Percentiles rank a stretch among this genome's conserved stretches.
These are phyloP conservation scores for Phaseolus coccineus DNA, from an alignment of 331 rosid species.

Conservation along the genomic window DNA sequence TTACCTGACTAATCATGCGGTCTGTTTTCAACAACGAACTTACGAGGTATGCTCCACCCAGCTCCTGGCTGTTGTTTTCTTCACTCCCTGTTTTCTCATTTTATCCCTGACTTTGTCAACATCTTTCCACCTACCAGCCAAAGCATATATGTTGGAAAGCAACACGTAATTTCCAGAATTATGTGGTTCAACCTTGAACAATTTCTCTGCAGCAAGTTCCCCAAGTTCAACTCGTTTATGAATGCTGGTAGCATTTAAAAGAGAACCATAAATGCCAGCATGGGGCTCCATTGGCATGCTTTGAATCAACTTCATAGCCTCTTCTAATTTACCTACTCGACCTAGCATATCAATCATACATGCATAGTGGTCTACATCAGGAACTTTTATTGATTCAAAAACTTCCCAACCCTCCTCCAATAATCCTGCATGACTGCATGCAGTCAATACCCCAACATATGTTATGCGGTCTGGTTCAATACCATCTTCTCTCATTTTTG, in stretches of 20 bases:
- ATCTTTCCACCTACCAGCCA: slow-evolving; percentile 72
- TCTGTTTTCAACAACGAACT: slow-evolving; percentile 55
- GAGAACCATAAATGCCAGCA: slow-evolving; percentile 72
- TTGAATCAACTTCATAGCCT: slow-evolving; percentile 59
- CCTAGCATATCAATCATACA: slow-evolving; percentile 76
- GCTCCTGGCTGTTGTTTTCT: slow-evolving; percentile 64
- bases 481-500: slow-evolving; percentile 59
- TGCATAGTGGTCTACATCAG: slow-evolving; percentile 69
- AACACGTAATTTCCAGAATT: slow-evolving; percentile 67
- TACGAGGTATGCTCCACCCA: slow-evolving; percentile 61
- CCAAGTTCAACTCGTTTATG: slow-evolving; percentile 63
- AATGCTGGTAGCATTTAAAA: slow-evolving; percentile 65
- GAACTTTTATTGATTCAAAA: slow-evolving; percentile 61
- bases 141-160: slow-evolving; percentile 75
- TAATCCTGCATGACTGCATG: slow-evolving; percentile 77
- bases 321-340: slow-evolving; percentile 68
- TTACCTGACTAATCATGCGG: slow-evolving; percentile 53
- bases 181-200: slow-evolving; percentile 65
- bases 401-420: slow-evolving; percentile 61
- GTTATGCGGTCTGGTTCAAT: slow-evolving; percentile 68
- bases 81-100: slow-evolving; percentile 60
- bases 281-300: slow-evolving; percentile 70
- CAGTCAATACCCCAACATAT: slow-evolving; percentile 58
- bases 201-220: slow-evolving; percentile 64
- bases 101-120: slow-evolving; percentile 58